phyloP scores from a whole-genome alignment of 139 green algal genomes.

The Volvox reticuliferus region DNA sequence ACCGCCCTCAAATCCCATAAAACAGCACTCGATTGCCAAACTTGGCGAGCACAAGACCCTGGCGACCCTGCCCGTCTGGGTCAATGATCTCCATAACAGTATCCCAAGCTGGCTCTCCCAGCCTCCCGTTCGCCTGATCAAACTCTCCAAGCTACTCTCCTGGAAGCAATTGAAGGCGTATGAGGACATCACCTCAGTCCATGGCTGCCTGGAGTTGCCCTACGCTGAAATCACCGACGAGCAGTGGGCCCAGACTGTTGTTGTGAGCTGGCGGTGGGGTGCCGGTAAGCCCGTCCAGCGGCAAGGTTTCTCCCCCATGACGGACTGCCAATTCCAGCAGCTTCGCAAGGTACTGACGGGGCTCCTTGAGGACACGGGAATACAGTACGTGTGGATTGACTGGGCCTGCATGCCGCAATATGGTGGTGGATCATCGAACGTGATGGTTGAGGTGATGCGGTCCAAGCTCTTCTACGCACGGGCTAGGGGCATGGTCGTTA shows the following conservation, averaged over 20 bases:
- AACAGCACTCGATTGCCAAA: neutral
- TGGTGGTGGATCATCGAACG: neutral
- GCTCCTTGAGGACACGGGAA: neutral
- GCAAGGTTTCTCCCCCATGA: slow-evolving; percentile 11
- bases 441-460: slow-evolving; percentile 8
- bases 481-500: neutral
- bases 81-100: slow-evolving; percentile 2
- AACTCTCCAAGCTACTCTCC: neutral
- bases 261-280: slow-evolving; percentile 16
- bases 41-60: neutral
- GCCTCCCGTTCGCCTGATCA: slow-evolving; percentile 1
- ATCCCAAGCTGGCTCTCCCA: neutral
- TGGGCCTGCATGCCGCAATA: slow-evolving; percentile 28
- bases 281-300: neutral
- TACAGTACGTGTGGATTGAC: slow-evolving; percentile 24
- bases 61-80: neutral
- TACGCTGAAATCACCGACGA: neutral
- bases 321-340: neutral
- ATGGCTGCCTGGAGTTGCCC: slow-evolving; percentile 5
- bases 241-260: neutral
- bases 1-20: neutral
- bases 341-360: neutral
- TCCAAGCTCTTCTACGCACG: slow-evolving; percentile 27
- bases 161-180: slow-evolving; percentile 11
- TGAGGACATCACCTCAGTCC: neutral